A percentile compares a stretch with the other conserved stretches of the same genome.
Evolutionary conservation across 768 basidiomycete species (phyloP).

Genomic region (Russula lepida): DNA sequence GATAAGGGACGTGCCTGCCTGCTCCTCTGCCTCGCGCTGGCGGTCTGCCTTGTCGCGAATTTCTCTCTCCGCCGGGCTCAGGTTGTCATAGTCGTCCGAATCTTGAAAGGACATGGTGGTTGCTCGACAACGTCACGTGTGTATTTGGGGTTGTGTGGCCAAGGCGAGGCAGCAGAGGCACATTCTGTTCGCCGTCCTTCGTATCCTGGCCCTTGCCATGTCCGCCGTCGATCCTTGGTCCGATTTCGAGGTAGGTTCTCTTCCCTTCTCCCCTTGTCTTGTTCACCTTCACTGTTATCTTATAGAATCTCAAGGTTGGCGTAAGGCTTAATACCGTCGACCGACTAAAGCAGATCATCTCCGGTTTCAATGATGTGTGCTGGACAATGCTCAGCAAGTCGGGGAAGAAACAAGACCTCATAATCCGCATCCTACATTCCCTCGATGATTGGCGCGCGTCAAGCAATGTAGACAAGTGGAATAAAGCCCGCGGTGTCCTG

Average conservation of each 20-base stretch:
- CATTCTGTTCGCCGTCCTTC: conserved; percentile 40
- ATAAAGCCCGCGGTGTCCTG: conserved; percentile 58
- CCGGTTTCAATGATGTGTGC: conserved; percentile 74
- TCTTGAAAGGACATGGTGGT: conserved; percentile 11
- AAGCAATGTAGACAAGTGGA: conserved; percentile 57
- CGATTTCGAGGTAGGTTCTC: conserved; percentile 60
- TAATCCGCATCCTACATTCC: conserved; percentile 57
- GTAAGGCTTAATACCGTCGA: conserved; percentile 79
- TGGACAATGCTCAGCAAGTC: conserved; percentile 57
- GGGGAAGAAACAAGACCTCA: conserved; percentile 83
- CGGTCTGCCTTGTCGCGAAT: conserved; percentile 58
- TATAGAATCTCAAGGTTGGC: conserved; percentile 57
- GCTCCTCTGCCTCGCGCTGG: conserved; percentile 66
- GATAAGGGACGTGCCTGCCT: conserved; percentile 55
- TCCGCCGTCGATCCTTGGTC: conserved; percentile 53
- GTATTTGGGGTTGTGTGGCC: conserved; percentile 31
- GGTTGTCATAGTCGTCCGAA: conserved; percentile 56
- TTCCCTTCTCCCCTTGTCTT: neutral
- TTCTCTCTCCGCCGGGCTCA: conserved; percentile 70
- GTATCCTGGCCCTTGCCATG: conserved; percentile 34
- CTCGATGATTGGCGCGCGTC: conserved; percentile 53
- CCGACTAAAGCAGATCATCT: conserved; percentile 73
- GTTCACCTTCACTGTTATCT: conserved; percentile 11
- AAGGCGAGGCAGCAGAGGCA: conserved; percentile 1
- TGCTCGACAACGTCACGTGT: conserved; percentile 5